Percentiles rank a stretch among this genome's conserved stretches.
These are phyloP conservation scores for Ottelia alismoides DNA, from an alignment of 106 monocot species.

Conservation along the genomic window DNA sequence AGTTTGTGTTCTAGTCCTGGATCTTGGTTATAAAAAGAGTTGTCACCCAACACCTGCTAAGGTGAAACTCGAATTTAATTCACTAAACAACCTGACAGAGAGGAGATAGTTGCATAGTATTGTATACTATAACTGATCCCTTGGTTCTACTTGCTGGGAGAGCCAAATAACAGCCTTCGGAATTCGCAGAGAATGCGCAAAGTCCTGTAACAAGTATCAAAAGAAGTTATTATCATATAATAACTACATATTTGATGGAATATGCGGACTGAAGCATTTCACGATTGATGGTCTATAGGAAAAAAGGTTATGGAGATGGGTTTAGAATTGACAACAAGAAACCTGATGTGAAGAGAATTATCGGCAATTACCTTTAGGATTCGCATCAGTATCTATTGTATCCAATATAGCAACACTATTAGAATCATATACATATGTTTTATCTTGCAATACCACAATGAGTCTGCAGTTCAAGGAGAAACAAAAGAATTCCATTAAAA, in stretches of 20 bases:
- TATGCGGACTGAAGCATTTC: not conserved
- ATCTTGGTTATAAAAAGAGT: too few relatives aligned
- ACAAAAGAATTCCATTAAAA: not conserved
- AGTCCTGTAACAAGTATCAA: conserved; percentile 43
- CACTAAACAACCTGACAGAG: conserved; percentile 98
- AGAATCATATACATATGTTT: conserved; percentile 76
- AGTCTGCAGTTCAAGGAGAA: conserved; percentile 55
- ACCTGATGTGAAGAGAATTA: not conserved
- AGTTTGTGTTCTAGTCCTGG: too few relatives aligned
- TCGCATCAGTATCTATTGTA: conserved; percentile 74
- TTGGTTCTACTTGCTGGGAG: conserved; percentile 86
- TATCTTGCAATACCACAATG: conserved; percentile 81
- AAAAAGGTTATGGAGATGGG: too few relatives aligned
- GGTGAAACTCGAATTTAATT: too few relatives aligned
- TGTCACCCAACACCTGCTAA: too few relatives aligned
- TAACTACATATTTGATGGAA: too few relatives aligned
- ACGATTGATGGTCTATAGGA: too few relatives aligned
- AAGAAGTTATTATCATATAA: not conserved
- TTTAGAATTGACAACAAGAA: not conserved
- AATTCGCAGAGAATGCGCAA: conserved; percentile 84
- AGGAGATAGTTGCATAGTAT: conserved; percentile 63
- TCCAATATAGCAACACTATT: conserved; percentile 69
- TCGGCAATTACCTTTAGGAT: conserved; percentile 41
- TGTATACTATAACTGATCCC: conserved; percentile 85
- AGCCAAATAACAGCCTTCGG: conserved; percentile 86